A percentile compares a stretch with the other conserved stretches of the same genome.
Evolutionary conservation across 2,329 filamentous ascomycete species (phyloP).

Genomic region (Talaromyces islandicus): DNA sequence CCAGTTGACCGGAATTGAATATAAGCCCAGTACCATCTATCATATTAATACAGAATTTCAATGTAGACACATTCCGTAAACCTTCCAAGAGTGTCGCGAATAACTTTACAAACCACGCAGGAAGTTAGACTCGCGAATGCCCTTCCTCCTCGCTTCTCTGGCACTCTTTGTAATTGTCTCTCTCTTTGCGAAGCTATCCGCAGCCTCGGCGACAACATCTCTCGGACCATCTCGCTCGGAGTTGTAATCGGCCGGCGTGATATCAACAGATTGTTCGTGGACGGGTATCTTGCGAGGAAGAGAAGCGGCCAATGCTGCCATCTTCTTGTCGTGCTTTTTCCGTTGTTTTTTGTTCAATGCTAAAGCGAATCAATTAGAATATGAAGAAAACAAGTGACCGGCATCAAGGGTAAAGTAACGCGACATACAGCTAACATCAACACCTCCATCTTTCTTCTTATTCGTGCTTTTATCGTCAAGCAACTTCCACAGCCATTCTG

Average conservation of each 20-base stretch:
- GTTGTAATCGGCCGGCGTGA: constrained; percentile 35
- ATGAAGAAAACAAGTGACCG: neutral
- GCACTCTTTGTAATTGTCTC: constrained; percentile 40
- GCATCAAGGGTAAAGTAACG: neutral
- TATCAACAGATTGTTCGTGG: constrained; percentile 41
- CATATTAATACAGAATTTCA: neutral
- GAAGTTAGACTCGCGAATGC: constrained; percentile 44
- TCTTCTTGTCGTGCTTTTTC: constrained; percentile 42
- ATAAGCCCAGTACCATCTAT: constrained; percentile 3
- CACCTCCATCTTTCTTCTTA: constrained; percentile 27
- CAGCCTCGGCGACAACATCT: constrained; percentile 26
- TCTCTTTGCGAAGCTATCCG: constrained; percentile 31
- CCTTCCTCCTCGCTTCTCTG: constrained; percentile 39
- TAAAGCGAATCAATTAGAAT: constrained; percentile 18
- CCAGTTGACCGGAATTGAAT: neutral
- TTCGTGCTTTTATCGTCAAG: constrained; percentile 32
- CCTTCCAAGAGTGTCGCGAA: neutral
- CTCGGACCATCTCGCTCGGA: constrained; percentile 13
- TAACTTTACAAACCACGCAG: constrained; percentile 38
- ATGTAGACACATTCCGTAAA: neutral
- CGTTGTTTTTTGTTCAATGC: constrained; percentile 44
- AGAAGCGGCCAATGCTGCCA: constrained; percentile 34
- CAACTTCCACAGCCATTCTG: constrained; percentile 43
- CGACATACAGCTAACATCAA: constrained; percentile 35
- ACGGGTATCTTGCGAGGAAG: constrained; percentile 37